These are phyloP conservation scores for Pelargonium citronellum DNA, from an alignment of 441 rosid species.

Conservation along the genomic window DNA sequence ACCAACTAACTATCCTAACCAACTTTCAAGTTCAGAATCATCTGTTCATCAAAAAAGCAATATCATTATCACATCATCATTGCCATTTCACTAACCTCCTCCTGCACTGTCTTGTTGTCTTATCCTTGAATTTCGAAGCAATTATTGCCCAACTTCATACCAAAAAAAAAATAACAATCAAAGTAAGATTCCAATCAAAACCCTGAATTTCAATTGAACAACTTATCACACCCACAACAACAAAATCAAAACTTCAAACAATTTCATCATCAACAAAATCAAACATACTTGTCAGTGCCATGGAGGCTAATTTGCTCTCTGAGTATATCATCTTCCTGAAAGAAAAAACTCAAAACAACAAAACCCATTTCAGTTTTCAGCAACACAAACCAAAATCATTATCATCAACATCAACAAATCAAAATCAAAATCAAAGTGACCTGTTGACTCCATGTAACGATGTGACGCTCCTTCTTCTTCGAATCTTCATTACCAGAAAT, in stretches of 20 bases:
- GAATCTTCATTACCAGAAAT: slow-evolving; percentile 47
- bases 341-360: slow-evolving; percentile 10
- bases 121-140: slow-evolving; percentile 85
- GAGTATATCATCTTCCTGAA: slow-evolving; percentile 91
- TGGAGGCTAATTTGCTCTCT: slow-evolving; percentile 70
- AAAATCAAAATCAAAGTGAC: slow-evolving; percentile 26
- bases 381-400: slow-evolving; percentile 4
- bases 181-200: slow-evolving; percentile 1
- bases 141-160: slow-evolving; percentile 81
- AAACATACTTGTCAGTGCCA: slow-evolving; percentile 83
- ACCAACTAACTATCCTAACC: slow-evolving; percentile 1
- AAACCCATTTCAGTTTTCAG: slow-evolving; percentile 2
- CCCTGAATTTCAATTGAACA: slow-evolving; percentile 18
- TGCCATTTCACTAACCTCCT: slow-evolving; percentile 54
- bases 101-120: slow-evolving; percentile 93
- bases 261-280: neutral
- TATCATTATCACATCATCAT: neutral
- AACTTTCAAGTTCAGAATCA: neutral
- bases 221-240: neutral
- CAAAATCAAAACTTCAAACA: neutral
- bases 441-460: slow-evolving; percentile 87
- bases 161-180: slow-evolving; percentile 19
- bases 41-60: slow-evolving; percentile 2
- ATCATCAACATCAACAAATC: slow-evolving; percentile 6
- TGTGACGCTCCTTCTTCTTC: slow-evolving; percentile 93